Evolutionary conservation across 768 basidiomycete genomes (phyloP), one percentile per base, ranked within the genome.

Genomic region (Lactifluus pinguis): DNA sequence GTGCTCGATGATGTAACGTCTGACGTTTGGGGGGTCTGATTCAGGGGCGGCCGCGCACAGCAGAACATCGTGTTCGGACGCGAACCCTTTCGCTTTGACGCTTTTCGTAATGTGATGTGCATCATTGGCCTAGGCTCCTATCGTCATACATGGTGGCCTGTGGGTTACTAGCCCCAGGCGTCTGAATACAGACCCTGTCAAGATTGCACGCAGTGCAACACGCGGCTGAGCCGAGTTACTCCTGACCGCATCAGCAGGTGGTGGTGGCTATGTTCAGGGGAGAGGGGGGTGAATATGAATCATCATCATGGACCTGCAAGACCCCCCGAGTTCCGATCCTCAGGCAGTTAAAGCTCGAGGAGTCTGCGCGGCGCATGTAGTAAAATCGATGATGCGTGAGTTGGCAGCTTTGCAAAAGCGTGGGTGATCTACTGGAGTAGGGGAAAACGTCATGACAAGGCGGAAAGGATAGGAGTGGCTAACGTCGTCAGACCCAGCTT

Each of bases 241-340:
- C 59, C 58, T 59, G 51, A 59, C 52, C 52, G 58, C 52, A 47
- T 34, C n/a, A 17, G 11, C 29, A n/a, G 19, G 60, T 61, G 32
- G 25, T 9, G 32, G 32, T 34, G 60, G 60, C 60, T 49, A 49
- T 61, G 60, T 50, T 25, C 41, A 60, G 25, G 50, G 44, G 45
- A 4, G 42, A 45, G 45, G 44, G 58, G 36, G 45, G 6, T 5
- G n/a, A 38, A n/a, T 4, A n/a, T n/a, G n/a, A n/a, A n/a, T n/a
- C n/a, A n/a, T 15, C 44, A 19, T 34, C 17, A 19, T 19, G 14
- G 42, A 44, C 53, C 34, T 34, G 42, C 32, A 44, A 30, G 10
- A n/a, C n/a, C 25, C 32, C 34, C 21, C 42, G 17, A 45, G 17
- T 52, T 42, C 14, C 41, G 41, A 51, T 58, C 44, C 36, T 25